A percentile compares a stretch with the other conserved stretches of the same genome.
These are phyloP conservation scores for Mucor saturninus DNA, from an alignment of 371 early-diverging fungal genomes.

Conservation along the genomic window DNA sequence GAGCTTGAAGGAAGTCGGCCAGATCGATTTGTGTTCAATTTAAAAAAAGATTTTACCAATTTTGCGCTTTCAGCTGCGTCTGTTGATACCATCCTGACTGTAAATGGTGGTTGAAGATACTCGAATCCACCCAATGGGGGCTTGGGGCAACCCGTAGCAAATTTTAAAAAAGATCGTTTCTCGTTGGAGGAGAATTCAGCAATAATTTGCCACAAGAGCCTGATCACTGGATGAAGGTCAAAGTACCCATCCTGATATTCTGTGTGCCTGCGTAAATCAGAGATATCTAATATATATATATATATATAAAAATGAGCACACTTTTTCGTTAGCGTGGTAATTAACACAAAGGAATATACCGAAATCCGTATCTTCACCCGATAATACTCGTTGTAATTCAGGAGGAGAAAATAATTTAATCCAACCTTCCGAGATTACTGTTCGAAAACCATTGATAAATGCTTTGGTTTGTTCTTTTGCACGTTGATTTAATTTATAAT, in stretches of 20 bases:
- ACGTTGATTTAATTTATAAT: slow-evolving; percentile 76
- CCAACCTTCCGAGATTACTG: slow-evolving; percentile 70
- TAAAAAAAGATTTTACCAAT: slow-evolving; percentile 56
- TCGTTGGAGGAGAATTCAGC: slow-evolving; percentile 67
- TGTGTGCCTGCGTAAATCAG: slow-evolving; percentile 80
- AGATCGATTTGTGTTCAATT: slow-evolving; percentile 37
- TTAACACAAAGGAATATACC: slow-evolving; percentile 35
- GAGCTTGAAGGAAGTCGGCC: slow-evolving; percentile 63
- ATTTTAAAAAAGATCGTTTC: slow-evolving; percentile 77
- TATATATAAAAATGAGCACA: too few relatives aligned
- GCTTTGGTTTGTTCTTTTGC: slow-evolving; percentile 82
- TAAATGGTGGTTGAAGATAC: slow-evolving; percentile 75
- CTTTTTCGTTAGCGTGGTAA: too few relatives aligned
- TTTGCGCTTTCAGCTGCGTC: slow-evolving; percentile 25
- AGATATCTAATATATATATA: slow-evolving; percentile 25
- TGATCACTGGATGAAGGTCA: slow-evolving; percentile 76
- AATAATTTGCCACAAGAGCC: slow-evolving; percentile 83
- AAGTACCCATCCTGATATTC: slow-evolving; percentile 85
- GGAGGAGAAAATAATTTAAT: slow-evolving; percentile 76
- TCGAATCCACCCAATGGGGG: slow-evolving; percentile 90
- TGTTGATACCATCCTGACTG: slow-evolving; percentile 63
- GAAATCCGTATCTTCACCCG: slow-evolving; percentile 76
- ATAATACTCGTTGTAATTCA: slow-evolving; percentile 83
- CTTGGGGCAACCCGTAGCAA: slow-evolving; percentile 85
- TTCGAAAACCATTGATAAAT: slow-evolving; percentile 75